These are phyloP conservation scores for Chlamydomonas reinhardtii DNA, from an alignment of 163 green algal species.

Conservation along the genomic window DNA sequence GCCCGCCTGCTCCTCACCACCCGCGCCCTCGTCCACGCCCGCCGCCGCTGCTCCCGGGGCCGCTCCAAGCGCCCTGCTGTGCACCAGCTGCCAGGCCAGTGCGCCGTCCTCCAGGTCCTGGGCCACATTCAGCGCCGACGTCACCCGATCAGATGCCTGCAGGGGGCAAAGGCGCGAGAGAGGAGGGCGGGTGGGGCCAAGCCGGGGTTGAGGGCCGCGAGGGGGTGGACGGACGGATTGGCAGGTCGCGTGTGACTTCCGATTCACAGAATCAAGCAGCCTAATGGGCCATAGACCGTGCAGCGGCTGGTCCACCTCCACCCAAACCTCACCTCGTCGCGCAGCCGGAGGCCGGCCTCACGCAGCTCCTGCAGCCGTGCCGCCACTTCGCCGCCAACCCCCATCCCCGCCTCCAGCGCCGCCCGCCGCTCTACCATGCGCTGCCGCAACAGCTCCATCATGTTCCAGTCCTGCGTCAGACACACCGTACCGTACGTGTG, in stretches of 20 bases:
- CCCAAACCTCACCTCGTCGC: background rate
- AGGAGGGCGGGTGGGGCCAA: too few species aligned
- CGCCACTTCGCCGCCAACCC: background rate
- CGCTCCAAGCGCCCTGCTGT: background rate
- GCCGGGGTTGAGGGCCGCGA: too few species aligned
- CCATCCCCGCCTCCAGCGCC: background rate
- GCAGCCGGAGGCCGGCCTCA: background rate
- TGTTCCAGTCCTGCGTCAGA: slow-evolving; percentile 17
- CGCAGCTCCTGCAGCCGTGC: slow-evolving; percentile 4
- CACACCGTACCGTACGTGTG: too few species aligned
- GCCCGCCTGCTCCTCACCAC: too few species aligned
- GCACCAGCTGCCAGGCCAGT: slow-evolving; percentile 36
- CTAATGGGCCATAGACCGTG: too few species aligned
- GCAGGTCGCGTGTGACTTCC: too few species aligned
- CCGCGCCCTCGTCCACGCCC: background rate
- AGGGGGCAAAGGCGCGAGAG: background rate
- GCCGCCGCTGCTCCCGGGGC: too few species aligned
- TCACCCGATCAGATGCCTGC: background rate
- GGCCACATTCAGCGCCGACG: background rate
- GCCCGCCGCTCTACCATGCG: slow-evolving; percentile 1
- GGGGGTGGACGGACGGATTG: too few species aligned
- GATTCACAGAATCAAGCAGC: too few species aligned
- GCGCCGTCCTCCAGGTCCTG: slow-evolving; percentile 3
- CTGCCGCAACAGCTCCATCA: slow-evolving; percentile 15
- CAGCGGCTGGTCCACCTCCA: too few species aligned